Evolutionary conservation across 139 green algal genomes (phyloP).

Genomic region (Chlorella sp.): DNA sequence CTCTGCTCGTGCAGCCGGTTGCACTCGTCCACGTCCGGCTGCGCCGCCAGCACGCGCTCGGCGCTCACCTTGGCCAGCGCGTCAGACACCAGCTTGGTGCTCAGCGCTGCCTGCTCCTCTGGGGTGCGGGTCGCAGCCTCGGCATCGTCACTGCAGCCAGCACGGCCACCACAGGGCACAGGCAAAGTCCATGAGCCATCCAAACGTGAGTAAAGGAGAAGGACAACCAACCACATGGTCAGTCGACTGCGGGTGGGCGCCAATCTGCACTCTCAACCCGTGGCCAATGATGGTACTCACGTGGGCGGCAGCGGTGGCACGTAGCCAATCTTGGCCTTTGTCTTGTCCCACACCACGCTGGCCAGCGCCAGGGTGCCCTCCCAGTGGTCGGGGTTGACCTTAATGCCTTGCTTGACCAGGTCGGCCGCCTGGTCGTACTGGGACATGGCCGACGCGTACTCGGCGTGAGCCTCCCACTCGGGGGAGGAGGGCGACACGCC

Average conservation of each 20-base stretch:
- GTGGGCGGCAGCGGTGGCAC: not conserved
- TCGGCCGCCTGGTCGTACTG: constrained; percentile 27
- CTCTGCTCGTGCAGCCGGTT: no score
- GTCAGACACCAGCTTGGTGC: constrained; percentile 11
- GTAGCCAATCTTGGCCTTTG: constrained; percentile 28
- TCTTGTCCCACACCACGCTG: constrained; percentile 37
- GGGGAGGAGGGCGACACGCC: no score
- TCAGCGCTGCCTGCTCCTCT: constrained; percentile 1
- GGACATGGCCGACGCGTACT: not conserved
- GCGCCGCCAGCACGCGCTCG: no score
- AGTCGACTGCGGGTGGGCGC: not conserved
- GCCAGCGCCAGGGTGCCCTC: constrained; percentile 45
- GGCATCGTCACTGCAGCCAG: not conserved
- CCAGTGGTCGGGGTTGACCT: constrained; percentile 46
- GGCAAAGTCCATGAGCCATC: no score
- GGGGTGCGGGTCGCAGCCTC: not conserved
- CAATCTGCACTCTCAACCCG: not conserved
- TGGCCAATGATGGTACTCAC: not conserved
- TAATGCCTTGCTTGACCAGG: constrained; percentile 13
- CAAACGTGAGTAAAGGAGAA: not conserved
- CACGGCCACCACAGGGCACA: no score
- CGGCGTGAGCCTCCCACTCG: not conserved
- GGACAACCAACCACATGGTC: not conserved
- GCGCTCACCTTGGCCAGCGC: constrained; percentile 16
- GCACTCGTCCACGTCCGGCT: no score